Conservation (phyloP, 345 rosid genomes). For the Tarenaya hassleriana region DNA sequence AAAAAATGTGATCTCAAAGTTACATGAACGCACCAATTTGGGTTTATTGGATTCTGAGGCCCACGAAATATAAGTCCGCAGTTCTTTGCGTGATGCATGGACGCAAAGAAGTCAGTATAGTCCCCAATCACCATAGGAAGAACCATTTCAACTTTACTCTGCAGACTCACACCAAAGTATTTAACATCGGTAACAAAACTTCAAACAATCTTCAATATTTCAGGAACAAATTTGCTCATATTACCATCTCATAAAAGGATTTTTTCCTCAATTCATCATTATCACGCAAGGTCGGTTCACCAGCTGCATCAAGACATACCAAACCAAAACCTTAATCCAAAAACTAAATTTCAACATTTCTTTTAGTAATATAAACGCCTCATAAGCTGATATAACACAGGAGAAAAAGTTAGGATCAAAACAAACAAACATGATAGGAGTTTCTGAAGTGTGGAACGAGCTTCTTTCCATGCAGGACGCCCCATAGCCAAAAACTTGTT, state of each 20-base stretch:
- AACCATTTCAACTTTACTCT: conserved; percentile 80
- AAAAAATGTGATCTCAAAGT: conserved; percentile 14
- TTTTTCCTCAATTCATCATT: conserved; percentile 52
- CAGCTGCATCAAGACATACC: conserved; percentile 46
- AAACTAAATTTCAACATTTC: not conserved
- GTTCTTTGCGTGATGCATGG: conserved; percentile 89
- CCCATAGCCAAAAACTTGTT: conserved; percentile 81
- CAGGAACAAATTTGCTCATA: not conserved
- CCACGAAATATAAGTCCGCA: conserved; percentile 91
- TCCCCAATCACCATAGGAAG: conserved; percentile 86
- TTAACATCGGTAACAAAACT: conserved; percentile 1
- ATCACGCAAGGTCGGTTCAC: conserved; percentile 64
- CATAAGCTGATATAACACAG: not conserved
- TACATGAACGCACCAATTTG: conserved; percentile 56
- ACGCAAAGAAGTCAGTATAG: conserved; percentile 91
- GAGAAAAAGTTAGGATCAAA: conserved; percentile 7
- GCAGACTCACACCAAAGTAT: conserved; percentile 16
- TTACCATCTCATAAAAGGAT: conserved; percentile 65
- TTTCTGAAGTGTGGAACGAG: conserved; percentile 77
- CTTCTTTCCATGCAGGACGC: conserved; percentile 94
- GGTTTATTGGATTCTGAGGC: conserved; percentile 59
- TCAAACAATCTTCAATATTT: conserved; percentile 7
- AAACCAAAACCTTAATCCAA: conserved; percentile 17
- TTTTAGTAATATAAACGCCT: too few species aligned
- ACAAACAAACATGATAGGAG: conserved; percentile 58